These are phyloP conservation scores for Podila epigama DNA, from an alignment of 192 early-diverging fungal genomes.

Conservation along the genomic window DNA sequence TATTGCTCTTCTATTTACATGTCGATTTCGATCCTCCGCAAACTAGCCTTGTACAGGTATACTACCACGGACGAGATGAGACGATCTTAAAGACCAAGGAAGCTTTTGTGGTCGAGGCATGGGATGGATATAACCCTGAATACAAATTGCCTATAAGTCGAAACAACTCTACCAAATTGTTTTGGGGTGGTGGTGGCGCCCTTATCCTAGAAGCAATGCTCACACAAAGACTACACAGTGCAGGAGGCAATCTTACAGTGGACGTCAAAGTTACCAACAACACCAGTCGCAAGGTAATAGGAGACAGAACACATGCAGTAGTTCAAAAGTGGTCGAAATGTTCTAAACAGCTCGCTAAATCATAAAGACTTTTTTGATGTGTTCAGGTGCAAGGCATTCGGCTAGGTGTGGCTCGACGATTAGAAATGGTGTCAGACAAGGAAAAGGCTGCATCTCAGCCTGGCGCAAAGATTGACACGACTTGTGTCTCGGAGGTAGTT, in stretches of 20 bases:
- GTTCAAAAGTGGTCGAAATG: background rate
- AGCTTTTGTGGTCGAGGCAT: conserved; percentile 66
- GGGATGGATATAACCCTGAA: conserved; percentile 50
- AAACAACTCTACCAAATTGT: conserved; percentile 50
- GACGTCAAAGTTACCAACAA: conserved; percentile 56
- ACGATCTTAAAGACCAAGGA: conserved; percentile 64
- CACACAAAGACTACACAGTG: conserved; percentile 39
- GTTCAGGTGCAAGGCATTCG: conserved; percentile 65
- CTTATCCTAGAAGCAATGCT: conserved; percentile 46
- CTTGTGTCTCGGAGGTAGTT: conserved; percentile 48
- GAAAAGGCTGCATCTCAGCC: conserved; percentile 45
- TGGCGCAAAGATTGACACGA: conserved; percentile 55
- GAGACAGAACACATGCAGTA: background rate
- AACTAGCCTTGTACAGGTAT: conserved; percentile 58
- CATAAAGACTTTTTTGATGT: background rate
- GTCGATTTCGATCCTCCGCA: background rate
- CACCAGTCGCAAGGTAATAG: conserved; percentile 56
- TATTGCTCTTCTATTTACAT: background rate
- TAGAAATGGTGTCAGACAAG: conserved; percentile 60
- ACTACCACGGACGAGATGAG: conserved; percentile 61
- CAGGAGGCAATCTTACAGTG: conserved; percentile 52
- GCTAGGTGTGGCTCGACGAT: conserved; percentile 50
- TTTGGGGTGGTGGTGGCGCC: conserved; percentile 51
- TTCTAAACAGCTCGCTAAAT: background rate
- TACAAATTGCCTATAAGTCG: conserved; percentile 42